phyloP scores from a whole-genome alignment of 176 grass and related monocot species.

The Melocanna baccifera region DNA sequence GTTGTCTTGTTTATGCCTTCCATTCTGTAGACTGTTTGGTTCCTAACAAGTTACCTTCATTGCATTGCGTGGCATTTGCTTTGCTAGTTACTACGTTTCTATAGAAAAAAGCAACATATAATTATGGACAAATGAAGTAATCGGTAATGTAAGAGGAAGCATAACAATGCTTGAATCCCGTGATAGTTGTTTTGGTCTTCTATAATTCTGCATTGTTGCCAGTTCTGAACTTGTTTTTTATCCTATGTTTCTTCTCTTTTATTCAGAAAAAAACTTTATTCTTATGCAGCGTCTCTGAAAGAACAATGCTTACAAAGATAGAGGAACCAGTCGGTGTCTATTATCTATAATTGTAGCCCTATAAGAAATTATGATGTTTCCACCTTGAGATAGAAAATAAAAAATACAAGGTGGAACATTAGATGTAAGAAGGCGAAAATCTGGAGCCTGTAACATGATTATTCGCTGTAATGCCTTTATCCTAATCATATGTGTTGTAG shows the following conservation, averaged over 20 bases:
- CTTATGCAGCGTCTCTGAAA: not conserved
- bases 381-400: constrained; percentile 26
- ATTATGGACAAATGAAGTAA: not conserved
- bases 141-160: not conserved
- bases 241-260: not conserved
- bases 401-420: constrained; percentile 12
- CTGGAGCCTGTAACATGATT: constrained; percentile 23
- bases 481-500: constrained; percentile 4
- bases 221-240: constrained; percentile 8
- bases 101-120: not conserved
- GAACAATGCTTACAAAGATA: constrained; percentile 19
- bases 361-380: constrained; percentile 35
- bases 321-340: not conserved
- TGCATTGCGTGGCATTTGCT: not conserved
- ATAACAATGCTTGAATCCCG: not conserved
- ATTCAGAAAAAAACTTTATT: not conserved
- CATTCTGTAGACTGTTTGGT: not conserved
- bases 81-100: not conserved
- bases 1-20: not conserved
- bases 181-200: not conserved
- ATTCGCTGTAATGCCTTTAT: constrained; percentile 26
- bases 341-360: constrained; percentile 35
- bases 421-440: not conserved
- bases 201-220: not conserved
- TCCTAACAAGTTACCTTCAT: not conserved